phyloP scores from a whole-genome alignment of 2,329 filamentous ascomycete species.

The Aureobasidium zeae region DNA sequence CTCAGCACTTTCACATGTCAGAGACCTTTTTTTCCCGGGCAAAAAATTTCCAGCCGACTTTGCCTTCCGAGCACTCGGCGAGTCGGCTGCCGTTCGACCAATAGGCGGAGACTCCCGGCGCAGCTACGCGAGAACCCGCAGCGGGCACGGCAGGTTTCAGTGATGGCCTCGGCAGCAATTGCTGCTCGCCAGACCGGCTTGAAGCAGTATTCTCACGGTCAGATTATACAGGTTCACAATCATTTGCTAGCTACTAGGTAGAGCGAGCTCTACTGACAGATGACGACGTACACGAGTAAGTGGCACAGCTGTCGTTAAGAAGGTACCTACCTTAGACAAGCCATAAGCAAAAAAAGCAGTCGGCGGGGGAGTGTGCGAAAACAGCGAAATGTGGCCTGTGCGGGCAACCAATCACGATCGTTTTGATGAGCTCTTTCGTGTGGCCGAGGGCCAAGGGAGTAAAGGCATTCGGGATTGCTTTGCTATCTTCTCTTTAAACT shows the following conservation, averaged over 20 bases:
- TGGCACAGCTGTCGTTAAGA: slow-evolving; percentile 3
- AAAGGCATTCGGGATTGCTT: background rate
- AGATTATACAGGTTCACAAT: no score
- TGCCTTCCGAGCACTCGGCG: slow-evolving; percentile 10
- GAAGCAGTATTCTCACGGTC: no score
- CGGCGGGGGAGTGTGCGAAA: slow-evolving; percentile 13
- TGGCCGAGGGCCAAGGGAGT: slow-evolving; percentile 14
- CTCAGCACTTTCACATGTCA: background rate
- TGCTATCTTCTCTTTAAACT: slow-evolving; percentile 14
- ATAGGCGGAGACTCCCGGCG: slow-evolving; percentile 8
- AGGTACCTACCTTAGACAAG: background rate
- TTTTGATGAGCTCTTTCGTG: slow-evolving; percentile 9
- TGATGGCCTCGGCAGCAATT: slow-evolving; percentile 2
- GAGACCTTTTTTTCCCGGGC: no score
- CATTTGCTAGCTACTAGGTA: no score
- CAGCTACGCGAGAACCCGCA: background rate
- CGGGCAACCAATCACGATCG: slow-evolving; percentile 2
- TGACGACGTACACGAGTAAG: background rate
- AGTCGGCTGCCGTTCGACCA: background rate
- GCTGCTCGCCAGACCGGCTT: no score
- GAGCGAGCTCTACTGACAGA: no score
- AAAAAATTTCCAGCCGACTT: slow-evolving; percentile 10
- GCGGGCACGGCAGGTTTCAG: slow-evolving; percentile 1
- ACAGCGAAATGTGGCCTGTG: slow-evolving; percentile 5
- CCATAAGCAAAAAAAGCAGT: background rate